These are phyloP conservation scores for Russula compacta DNA, from an alignment of 768 basidiomycete species.

Conservation along the genomic window DNA sequence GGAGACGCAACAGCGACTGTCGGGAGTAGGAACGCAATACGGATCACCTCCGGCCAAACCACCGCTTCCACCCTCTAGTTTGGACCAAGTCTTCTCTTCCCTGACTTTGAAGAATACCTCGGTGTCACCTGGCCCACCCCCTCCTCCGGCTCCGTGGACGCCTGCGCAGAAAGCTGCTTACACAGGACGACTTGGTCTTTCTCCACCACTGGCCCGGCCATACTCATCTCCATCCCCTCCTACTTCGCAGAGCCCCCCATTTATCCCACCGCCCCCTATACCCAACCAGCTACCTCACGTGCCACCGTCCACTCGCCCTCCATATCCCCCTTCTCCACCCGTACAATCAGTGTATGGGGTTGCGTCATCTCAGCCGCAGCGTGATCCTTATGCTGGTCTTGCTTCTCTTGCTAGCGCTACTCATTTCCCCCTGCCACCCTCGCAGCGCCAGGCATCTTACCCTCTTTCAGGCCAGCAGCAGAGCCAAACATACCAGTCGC, in stretches of 20 bases:
- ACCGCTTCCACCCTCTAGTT: constrained; percentile 19
- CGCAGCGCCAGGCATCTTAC: constrained; percentile 22
- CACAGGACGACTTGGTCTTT: constrained; percentile 8
- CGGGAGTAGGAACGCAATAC: constrained; percentile 27
- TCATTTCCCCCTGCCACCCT: constrained; percentile 22
- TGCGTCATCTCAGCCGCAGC: constrained; percentile 23
- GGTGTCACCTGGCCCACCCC: constrained; percentile 28
- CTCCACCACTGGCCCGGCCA: constrained; percentile 3
- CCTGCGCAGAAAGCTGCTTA: constrained; percentile 12
- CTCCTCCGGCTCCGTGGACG: constrained; percentile 24
- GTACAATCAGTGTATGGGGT: constrained; percentile 11
- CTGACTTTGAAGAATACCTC: constrained; percentile 40
- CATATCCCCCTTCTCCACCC: constrained; percentile 6
- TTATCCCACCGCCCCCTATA: constrained; percentile 22
- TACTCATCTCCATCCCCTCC: constrained; percentile 16
- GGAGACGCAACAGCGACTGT: constrained; percentile 60
- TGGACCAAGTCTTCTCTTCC: constrained; percentile 46
- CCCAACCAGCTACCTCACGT: constrained; percentile 15
- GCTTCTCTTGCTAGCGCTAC: constrained; percentile 9
- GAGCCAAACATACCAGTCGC: constrained; percentile 10
- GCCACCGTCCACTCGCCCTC: constrained; percentile 6
- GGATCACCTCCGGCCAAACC: constrained; percentile 28
- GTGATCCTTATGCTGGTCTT: constrained; percentile 19
- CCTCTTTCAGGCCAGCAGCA: constrained; percentile 15
- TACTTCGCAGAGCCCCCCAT: constrained; percentile 10